phyloP scores from a whole-genome alignment of 176 grass and related monocot genomes.

The Oryza meyeriana region DNA sequence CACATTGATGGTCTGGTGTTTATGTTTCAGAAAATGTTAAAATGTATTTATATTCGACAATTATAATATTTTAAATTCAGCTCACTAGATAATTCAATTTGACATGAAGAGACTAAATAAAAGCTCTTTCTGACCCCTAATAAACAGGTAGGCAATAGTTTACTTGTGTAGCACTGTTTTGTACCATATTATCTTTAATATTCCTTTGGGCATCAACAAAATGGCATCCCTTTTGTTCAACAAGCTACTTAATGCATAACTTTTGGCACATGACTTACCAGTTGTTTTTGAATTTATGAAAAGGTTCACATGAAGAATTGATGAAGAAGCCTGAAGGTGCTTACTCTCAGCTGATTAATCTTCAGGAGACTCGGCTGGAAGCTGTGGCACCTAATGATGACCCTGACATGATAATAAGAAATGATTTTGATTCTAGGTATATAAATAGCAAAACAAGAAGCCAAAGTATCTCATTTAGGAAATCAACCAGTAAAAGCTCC shows the following conservation, averaged over 20 bases:
- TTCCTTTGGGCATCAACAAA: neutral
- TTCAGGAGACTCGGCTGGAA: conserved; percentile 56
- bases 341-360: conserved; percentile 72
- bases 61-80: neutral
- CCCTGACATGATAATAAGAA: conserved; percentile 29
- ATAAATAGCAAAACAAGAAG: conserved; percentile 38
- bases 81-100: neutral
- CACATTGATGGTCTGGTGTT: too few relatives aligned
- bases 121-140: neutral
- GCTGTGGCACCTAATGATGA: conserved; percentile 13
- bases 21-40: too few relatives aligned
- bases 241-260: neutral
- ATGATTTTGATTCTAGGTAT: conserved; percentile 22
- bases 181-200: too few relatives aligned
- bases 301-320: conserved; percentile 70
- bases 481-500: conserved; percentile 48
- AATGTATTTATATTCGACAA: too few relatives aligned
- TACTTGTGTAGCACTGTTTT: neutral
- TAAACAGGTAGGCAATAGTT: neutral
- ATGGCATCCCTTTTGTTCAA: neutral
- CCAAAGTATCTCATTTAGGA: conserved; percentile 28
- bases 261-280: neutral
- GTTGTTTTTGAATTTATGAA: conserved; percentile 1
- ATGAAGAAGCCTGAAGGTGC: conserved; percentile 53
- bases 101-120: neutral